Conservation (phyloP, 2,329 filamentous ascomycete species). For the Aspergillus fumigatiaffinis region DNA sequence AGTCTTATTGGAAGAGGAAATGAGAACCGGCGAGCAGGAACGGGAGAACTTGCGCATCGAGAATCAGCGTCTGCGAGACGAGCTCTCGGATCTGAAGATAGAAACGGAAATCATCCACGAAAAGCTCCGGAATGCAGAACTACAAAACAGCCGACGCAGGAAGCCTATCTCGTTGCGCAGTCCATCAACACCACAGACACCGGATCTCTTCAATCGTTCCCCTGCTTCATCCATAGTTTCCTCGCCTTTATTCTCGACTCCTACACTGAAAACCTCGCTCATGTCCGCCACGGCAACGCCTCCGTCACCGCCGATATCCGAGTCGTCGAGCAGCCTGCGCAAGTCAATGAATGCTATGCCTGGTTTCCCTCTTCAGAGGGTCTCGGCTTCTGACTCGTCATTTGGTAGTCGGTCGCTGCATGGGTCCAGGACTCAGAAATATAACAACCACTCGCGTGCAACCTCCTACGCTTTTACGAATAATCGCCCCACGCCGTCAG, state of each 20-base stretch:
- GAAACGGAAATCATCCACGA: constrained; percentile 92
- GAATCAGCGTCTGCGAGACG: constrained; percentile 81
- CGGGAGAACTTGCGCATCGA: constrained; percentile 86
- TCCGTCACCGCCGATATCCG: constrained; percentile 90
- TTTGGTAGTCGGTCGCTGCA: constrained; percentile 53
- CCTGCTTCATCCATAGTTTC: constrained; percentile 79
- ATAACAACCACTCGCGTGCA: constrained; percentile 50
- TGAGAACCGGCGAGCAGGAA: constrained; percentile 86
- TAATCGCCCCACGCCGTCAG: constrained; percentile 45
- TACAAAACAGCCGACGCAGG: constrained; percentile 47
- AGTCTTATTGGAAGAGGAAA: constrained; percentile 93
- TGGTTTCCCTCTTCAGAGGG: constrained; percentile 41
- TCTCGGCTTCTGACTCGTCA: constrained; percentile 44
- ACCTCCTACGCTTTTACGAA: constrained; percentile 56
- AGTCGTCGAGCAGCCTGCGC: constrained; percentile 63
- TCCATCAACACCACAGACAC: constrained; percentile 56
- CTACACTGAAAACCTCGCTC: constrained; percentile 66
- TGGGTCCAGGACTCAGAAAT: constrained; percentile 38
- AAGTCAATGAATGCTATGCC: constrained; percentile 52
- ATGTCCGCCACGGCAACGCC: constrained; percentile 71
- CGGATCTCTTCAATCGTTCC: constrained; percentile 66
- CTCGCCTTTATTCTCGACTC: constrained; percentile 84
- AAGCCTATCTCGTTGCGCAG: constrained; percentile 50
- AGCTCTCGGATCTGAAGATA: constrained; percentile 88
- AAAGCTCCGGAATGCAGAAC: constrained; percentile 74